Base-by-base conservation (phyloP, 495 filamentous ascomycete genomes). In the Xylaria nigripes region DNA sequence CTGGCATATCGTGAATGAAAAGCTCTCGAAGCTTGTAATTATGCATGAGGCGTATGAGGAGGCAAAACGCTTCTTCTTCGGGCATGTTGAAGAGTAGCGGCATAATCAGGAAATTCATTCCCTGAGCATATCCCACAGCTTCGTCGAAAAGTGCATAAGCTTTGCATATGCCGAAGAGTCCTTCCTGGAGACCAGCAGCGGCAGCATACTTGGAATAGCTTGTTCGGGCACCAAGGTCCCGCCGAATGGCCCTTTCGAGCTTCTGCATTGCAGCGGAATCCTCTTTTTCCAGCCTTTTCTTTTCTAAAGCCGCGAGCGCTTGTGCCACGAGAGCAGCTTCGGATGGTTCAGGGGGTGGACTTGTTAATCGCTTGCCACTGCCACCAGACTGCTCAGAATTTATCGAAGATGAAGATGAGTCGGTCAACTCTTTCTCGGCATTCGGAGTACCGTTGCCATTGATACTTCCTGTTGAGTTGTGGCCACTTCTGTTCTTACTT, bases 1-100 rank as follows among this genome's bases (percentile, higher is more conserved):
- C 93, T 15, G 89, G 89, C 93, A 99, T 97, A 61, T 96, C 94
- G 55, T 87, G 86, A 55, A 93, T 83, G 62, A 97, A 99, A 70
- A 99, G 82, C 52, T 95, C 88, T 43, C 93, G 86, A 10, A 99
- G 76, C 47, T 88, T 82, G 65, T 97, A 97, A 54, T 96, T 88
- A 67, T 94, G 94, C 93, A 99, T 99, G 45, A 99, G 72, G 55
- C 87, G 84, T 10, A 96, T 89, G 21, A 99, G 79, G 41, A 99
- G 78, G 60, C 88, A 87, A 63, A 99, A 99, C 0, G 93, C 91
- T 71, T 99, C 93, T 58, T 91, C 90, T 70, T 96, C 94, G 3
- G 91, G 87, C 91, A 96, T 96, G 65, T 96, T 97, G 69, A 99
- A 95, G 5, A 99, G 77, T 27, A 99, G 68, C n/a, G 94, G 93